phyloP scores from a whole-genome alignment of 2,329 filamentous ascomycete genomes.

The Fusarium sp. region DNA sequence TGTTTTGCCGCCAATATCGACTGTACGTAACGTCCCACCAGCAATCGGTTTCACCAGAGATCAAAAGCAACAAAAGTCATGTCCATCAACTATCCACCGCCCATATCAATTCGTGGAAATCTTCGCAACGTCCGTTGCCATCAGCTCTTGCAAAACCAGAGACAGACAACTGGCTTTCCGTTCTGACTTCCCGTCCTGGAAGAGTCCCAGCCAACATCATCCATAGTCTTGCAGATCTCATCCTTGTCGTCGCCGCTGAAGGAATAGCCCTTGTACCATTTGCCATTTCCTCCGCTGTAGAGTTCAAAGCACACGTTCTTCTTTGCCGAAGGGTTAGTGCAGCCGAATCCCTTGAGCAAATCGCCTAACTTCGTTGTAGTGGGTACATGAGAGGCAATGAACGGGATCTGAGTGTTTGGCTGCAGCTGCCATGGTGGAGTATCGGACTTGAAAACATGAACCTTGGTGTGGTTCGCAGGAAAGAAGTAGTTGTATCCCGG shows the following conservation, averaged over 20 bases:
- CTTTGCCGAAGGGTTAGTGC: conserved; percentile 59
- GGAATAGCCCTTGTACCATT: conserved; percentile 68
- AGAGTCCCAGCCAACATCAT: conserved; percentile 69
- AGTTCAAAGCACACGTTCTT: conserved; percentile 70
- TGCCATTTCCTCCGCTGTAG: conserved; percentile 64
- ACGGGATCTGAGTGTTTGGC: conserved; percentile 55
- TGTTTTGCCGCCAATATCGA: background rate
- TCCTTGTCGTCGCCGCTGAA: conserved; percentile 62
- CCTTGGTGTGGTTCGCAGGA: conserved; percentile 65
- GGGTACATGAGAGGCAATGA: conserved; percentile 64
- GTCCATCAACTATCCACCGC: background rate
- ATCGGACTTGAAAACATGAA: conserved; percentile 66
- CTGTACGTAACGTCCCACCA: background rate
- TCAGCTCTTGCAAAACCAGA: conserved; percentile 68
- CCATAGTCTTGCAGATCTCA: conserved; percentile 61
- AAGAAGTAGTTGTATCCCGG: conserved; percentile 74
- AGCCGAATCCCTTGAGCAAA: conserved; percentile 69
- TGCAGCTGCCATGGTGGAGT: conserved; percentile 65
- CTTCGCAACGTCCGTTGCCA: no score
- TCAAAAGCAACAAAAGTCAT: background rate
- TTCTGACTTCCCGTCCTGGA: conserved; percentile 59
- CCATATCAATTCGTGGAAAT: background rate
- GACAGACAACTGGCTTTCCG: conserved; percentile 66
- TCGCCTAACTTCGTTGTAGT: conserved; percentile 64
- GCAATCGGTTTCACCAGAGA: background rate